A percentile compares a stretch with the other conserved stretches of the same genome.
These are phyloP conservation scores for Pyricularia pennisetigena DNA, from an alignment of 2,329 filamentous ascomycete genomes.

Conservation along the genomic window DNA sequence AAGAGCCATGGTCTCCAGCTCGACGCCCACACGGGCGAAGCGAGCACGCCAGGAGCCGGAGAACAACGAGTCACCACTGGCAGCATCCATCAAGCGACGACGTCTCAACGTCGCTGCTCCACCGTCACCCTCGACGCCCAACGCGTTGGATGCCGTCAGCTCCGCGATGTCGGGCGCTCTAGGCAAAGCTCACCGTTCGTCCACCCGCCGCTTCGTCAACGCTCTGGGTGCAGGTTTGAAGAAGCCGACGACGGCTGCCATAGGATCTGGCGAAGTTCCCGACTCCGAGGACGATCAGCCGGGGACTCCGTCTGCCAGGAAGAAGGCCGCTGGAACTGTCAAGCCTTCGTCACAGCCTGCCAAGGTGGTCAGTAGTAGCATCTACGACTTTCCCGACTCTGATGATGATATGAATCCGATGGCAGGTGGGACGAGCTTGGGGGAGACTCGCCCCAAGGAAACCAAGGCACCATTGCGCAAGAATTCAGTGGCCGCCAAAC, in stretches of 20 bases:
- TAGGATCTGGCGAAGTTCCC: conserved; percentile 12
- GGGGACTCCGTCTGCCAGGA: not conserved
- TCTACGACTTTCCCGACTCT: conserved; percentile 12
- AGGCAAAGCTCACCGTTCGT: not conserved
- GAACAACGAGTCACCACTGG: not conserved
- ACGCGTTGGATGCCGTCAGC: conserved; percentile 10
- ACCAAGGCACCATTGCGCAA: conserved; percentile 2
- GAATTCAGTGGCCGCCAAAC: not conserved
- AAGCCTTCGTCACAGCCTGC: not conserved
- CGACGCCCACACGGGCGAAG: not conserved
- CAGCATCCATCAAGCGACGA: conserved; percentile 10
- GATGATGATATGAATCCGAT: conserved; percentile 7
- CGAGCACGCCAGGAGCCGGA: not conserved
- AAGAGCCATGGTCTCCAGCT: not conserved
- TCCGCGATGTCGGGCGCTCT: conserved; percentile 11
- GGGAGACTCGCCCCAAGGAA: conserved; percentile 6
- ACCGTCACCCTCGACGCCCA: conserved; percentile 13
- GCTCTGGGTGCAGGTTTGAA: not conserved
- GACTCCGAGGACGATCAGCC: conserved; percentile 13
- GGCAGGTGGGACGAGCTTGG: not conserved
- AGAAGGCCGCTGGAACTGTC: not conserved
- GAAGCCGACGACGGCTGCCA: not conserved
- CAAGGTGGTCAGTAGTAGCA: conserved; percentile 1
- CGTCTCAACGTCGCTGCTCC: conserved; percentile 7
- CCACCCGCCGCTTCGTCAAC: not conserved